Percentiles rank a stretch among this genome's conserved stretches.
phyloP scores from a whole-genome alignment of 148 eudicot species.

The Oxyria digyna region DNA sequence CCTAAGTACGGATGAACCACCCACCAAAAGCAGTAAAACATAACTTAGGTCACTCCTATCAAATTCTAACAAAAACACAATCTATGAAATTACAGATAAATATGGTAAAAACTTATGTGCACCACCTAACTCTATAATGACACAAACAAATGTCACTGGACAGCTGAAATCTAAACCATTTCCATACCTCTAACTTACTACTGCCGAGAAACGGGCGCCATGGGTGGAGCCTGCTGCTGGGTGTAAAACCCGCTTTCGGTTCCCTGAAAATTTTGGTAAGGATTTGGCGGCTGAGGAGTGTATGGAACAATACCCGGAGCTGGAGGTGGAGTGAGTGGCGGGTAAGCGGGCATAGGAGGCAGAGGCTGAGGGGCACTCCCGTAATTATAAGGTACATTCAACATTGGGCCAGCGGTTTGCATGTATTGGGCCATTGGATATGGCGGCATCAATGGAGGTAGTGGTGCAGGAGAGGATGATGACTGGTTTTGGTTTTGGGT shows the following conservation, averaged over 20 bases:
- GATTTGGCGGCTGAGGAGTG: conserved; percentile 24
- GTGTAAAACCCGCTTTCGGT: conserved; percentile 52
- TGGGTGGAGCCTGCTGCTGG: conserved; percentile 44
- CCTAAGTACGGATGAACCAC: background rate
- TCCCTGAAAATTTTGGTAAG: conserved; percentile 42
- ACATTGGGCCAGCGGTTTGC: conserved; percentile 39
- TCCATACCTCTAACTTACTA: conserved; percentile 5
- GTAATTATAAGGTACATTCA: conserved; percentile 34
- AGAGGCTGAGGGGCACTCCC: conserved; percentile 31
- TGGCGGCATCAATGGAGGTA: conserved; percentile 48
- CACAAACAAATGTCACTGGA: background rate
- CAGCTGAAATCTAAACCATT: background rate
- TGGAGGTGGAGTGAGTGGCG: conserved; percentile 29
- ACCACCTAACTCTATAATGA: background rate
- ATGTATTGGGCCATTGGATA: conserved; percentile 46
- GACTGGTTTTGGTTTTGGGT: conserved; percentile 23
- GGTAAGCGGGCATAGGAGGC: conserved; percentile 28
- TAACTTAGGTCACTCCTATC: background rate
- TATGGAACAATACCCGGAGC: conserved; percentile 28
- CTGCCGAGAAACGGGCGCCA: conserved; percentile 52
- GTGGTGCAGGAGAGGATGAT: conserved; percentile 59
- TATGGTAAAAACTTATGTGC: conserved; percentile 3
- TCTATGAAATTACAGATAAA: conserved; percentile 5
- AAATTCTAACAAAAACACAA: background rate
- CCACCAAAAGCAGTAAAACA: background rate